Evolutionary conservation across 2,329 filamentous ascomycete species (phyloP), one percentile per base, ranked within the genome.

Genomic region (Lachnellula subtilissima): DNA sequence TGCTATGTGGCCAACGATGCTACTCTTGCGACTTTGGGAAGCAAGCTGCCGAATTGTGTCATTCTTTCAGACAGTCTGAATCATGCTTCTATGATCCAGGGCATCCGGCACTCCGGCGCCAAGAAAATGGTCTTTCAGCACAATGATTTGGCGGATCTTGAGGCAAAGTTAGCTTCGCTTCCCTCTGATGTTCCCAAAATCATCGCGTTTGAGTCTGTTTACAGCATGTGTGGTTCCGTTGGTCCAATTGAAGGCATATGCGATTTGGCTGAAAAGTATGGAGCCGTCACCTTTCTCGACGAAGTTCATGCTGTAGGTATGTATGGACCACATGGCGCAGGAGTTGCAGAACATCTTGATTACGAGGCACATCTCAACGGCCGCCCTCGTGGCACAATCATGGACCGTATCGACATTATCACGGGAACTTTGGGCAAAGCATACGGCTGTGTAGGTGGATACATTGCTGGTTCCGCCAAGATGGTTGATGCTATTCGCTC

Each of bases 111-210:
- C 74, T 97, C 93, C 9, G 92, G 93, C 47, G 92, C 94, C 40
- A 93, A 89, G 77, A 99, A 99, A 80, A 83, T 97, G 74, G 93
- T 99, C 25, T 99, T 97, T 83, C 96, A 95, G 77, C 94, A 99
- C 77, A 99, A 99, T 69, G 92, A 99, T 68, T 75, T 97, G n/a
- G 85, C 81, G 43, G 94, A 99, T 67, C 79, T 99, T 15, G 94
- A 99, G 77, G 84, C 84, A 50, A 97, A 99, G 75, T 80, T 99
- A 63, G 91, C 92, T 2, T 88, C 91, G 12, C 81, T 99, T 43
- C 91, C 93, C 0, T 76, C 88, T 1, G 82, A 94, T 58, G 83
- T 89, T 37, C 94, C 94, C 56, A 99, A 99, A 79, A 96, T 99
- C 64, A 99, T 99, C 63, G 94, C 94, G 2, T 99, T 97, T 63